Base-by-base conservation (phyloP, 2,329 filamentous ascomycete species). In the Akanthomyces muscarius region DNA sequence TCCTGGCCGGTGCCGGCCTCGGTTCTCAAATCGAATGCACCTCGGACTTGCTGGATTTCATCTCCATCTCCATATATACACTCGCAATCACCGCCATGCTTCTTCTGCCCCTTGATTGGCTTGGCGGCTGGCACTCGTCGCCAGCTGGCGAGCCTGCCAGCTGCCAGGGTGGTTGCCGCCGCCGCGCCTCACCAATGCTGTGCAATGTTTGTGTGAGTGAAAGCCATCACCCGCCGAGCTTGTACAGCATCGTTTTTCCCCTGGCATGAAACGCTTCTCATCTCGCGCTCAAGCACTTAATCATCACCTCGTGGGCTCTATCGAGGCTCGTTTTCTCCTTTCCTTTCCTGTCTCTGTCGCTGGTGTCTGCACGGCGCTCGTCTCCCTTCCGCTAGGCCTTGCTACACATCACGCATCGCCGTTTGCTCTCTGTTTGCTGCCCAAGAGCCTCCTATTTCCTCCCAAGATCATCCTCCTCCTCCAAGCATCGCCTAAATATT, bases 1-100 rank as follows among this genome's bases (percentile, higher is more conserved):
- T 44, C n/a, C 56, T 45, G 69, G 21, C 21, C 71, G 66, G 64
- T 66, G 51, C 64, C 50, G 21, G 41, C 36, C 16, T 59, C 41
- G 18, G 21, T 33, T 11, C 56, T 11, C 53, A 30, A 41, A 28
- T 41, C 4, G 23, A 18, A 16, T 30, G 30, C 23, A 30, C 30
- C 30, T 13, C 28, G 38, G 25, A 6, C 13, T 42, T 28, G 25
- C 8, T 16, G 16, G 28, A 28, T 8, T 54, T 38, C 21, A 50
- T 23, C 45, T n/a, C 28, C 51, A 45, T 62, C 51, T 28, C 38
- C 51, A 44, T 54, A 4, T 11, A 25, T 42, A 38, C 30, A 14
- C 28, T 28, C 11, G 25, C 18, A 6, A 21, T 52, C 28, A n/a
- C 30, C 41, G 21, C 16, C 38, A 10, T 41, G 28, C 10, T 41